Evolutionary conservation across 2,329 filamentous ascomycete species (phyloP), one percentile per base, ranked within the genome.

Genomic region (Talaromyces verruculosus): DNA sequence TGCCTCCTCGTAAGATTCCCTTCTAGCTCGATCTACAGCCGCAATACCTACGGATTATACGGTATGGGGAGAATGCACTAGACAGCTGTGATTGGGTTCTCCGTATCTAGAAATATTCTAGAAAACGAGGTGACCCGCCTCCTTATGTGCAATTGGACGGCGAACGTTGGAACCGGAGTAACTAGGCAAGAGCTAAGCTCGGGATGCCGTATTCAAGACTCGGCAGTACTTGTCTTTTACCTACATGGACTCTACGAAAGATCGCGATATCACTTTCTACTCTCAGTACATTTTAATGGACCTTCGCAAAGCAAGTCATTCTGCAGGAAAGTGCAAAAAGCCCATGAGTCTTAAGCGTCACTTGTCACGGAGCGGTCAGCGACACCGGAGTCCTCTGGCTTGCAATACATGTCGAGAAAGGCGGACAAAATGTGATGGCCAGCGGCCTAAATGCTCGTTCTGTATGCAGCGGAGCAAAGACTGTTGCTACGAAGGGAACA

Each of bases 401-500:
- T 53, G 49, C 22, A 53, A 53, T 53, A 53, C 49, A 15, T 67
- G 66, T 59, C 63, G 63, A 19, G 58, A 25, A 58, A 47, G 66
- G n/a, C 66, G 66, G 37, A 67, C 66, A 17, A 67, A 65, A 59
- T 67, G 66, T 28, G 47, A 63, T 43, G 63, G 66, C 2, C 57
- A 62, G 39, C 66, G 63, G 17, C 63, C 66, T 19, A 65, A 63
- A 22, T 67, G 63, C 41, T 65, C 63, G 6, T 67, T 62, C 28
- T 67, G 66, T 33, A 43, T 53, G 49, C 49, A 53, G 3, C 33
- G 19, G 35, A 63, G 28, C 66, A 67, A 41, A 51, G 66, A 65
- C 15, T 67, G 63, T 25, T 51, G 55, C 47, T 67, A 67, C 25
- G 37, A 39, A 25, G 58, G 49, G 43, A 37, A 35, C 15, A 10